A percentile compares a stretch with the other conserved stretches of the same genome.
phyloP scores from a whole-genome alignment of 345 rosid genomes.

The Sisymbrium altissimum region DNA sequence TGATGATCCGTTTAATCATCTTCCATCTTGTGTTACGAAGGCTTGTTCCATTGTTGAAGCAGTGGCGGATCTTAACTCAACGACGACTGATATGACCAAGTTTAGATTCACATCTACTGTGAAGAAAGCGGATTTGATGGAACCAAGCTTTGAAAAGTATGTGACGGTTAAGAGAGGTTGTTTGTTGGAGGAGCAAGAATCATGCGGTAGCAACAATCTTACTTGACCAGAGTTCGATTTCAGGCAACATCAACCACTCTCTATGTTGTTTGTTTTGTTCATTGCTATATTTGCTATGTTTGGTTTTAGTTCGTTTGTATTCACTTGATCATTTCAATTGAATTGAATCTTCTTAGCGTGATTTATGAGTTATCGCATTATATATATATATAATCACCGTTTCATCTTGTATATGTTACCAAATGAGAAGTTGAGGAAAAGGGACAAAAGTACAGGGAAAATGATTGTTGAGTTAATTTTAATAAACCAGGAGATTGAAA shows the following conservation, averaged over 20 bases:
- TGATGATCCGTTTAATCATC: not conserved
- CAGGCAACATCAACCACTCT: slow-evolving; percentile 9
- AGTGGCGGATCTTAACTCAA: slow-evolving; percentile 75
- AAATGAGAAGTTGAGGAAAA: too few species aligned
- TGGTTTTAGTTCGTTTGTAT: not conserved
- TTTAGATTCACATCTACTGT: slow-evolving; percentile 18
- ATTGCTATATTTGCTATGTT: not conserved
- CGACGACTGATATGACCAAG: slow-evolving; percentile 28
- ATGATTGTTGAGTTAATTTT: too few species aligned
- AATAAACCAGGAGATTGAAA: too few species aligned
- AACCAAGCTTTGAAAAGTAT: slow-evolving; percentile 83
- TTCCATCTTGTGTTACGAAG: slow-evolving; percentile 59
- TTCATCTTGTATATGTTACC: too few species aligned
- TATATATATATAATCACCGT: too few species aligned
- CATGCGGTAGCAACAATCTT: slow-evolving; percentile 82
- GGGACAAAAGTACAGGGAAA: too few species aligned
- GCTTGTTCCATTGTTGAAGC: slow-evolving; percentile 88
- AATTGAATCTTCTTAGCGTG: too few species aligned
- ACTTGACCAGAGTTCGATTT: slow-evolving; percentile 25
- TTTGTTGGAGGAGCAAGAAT: slow-evolving; percentile 53
- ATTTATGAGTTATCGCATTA: too few species aligned
- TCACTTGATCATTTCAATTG: not conserved
- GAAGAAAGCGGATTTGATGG: slow-evolving; percentile 60
- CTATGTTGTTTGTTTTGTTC: slow-evolving; percentile 4
- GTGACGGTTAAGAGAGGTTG: slow-evolving; percentile 67